Base-by-base conservation (phyloP, 108 stramenopile species). In the Cyclostephanos tholiformis region DNA sequence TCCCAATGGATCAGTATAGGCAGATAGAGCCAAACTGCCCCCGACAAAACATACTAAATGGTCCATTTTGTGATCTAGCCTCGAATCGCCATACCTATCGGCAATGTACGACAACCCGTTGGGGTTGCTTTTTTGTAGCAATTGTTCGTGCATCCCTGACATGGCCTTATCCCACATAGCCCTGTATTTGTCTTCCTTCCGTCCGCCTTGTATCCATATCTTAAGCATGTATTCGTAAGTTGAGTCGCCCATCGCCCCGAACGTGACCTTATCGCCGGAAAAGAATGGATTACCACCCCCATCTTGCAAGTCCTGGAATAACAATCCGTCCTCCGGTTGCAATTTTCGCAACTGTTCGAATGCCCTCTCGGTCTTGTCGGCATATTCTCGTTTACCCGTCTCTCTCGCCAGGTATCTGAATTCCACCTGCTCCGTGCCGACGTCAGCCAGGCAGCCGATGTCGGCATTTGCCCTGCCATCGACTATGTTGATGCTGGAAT, bases 141-240 rank as follows among this genome's bases (percentile, higher is more conserved):
- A 67, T 53, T 82, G 43, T 43, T 88, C 82, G 52, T 91, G 87
- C 84, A 95, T 85, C 1, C 95, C 96, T 51, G 95, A 72, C 51
- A 99, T 94, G 25, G 96, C 76, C 43, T 88, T 78, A 72, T 97
- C 96, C 79, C 94, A 98, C 94, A 96, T 95, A 13, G 85, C 80
- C 61, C 91, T 69, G 67, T 90, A 90, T 63, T 79, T 82, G 49
- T 68, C 51, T 80, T 96, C 94, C 25, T 71, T 86, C 55, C 79
- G 77, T 25, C 94, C 96, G 6, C 94, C 92, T 57, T 97, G 93
- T 16, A 99, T 26, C 95, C 94, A 99, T 12, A 88, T 66, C 74
- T 99, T 99, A 1, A 99, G 83, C 85, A 99, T 87, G 79, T 99
- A 98, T 82, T 98, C 98, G 76, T 98, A 99, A 17, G 89, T 71